Evolutionary conservation across 768 basidiomycete species (phyloP).

Genomic region (Podaxis sp.): DNA sequence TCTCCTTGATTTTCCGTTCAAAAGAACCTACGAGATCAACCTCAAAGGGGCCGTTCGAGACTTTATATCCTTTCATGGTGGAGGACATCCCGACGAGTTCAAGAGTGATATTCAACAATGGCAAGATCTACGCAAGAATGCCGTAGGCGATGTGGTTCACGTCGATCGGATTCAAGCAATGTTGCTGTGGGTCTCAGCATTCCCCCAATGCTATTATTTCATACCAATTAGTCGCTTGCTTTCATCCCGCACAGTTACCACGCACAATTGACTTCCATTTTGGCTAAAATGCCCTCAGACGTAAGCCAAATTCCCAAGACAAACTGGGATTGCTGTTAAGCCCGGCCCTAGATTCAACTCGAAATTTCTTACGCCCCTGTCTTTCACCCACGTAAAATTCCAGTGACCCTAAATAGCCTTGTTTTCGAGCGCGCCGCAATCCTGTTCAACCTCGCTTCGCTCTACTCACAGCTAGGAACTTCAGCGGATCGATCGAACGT

Average conservation of each 20-base stretch:
- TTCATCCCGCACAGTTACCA: constrained; percentile 66
- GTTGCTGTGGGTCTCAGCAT: constrained; percentile 52
- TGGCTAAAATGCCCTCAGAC: constrained; percentile 83
- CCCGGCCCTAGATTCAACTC: constrained; percentile 56
- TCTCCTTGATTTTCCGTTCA: constrained; percentile 72
- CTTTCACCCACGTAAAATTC: constrained; percentile 57
- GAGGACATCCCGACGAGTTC: constrained; percentile 84
- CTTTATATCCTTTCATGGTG: constrained; percentile 68
- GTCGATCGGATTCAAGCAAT: constrained; percentile 52
- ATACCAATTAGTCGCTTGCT: neutral
- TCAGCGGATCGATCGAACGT: constrained; percentile 65
- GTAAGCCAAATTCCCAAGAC: constrained; percentile 36
- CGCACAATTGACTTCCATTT: constrained; percentile 80
- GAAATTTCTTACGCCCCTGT: constrained; percentile 72
- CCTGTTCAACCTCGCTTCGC: constrained; percentile 83
- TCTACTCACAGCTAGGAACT: constrained; percentile 81
- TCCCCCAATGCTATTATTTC: constrained; percentile 2
- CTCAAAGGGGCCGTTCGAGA: constrained; percentile 55
- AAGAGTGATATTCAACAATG: constrained; percentile 73
- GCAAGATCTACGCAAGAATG: constrained; percentile 63
- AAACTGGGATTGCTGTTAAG: neutral
- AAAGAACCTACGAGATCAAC: constrained; percentile 59
- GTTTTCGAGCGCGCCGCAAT: constrained; percentile 77
- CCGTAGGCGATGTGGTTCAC: constrained; percentile 49
- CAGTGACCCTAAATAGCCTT: constrained; percentile 71